Evolutionary conservation across 768 basidiomycete genomes (phyloP).

Genomic region (Xerocomellus dryophilus): DNA sequence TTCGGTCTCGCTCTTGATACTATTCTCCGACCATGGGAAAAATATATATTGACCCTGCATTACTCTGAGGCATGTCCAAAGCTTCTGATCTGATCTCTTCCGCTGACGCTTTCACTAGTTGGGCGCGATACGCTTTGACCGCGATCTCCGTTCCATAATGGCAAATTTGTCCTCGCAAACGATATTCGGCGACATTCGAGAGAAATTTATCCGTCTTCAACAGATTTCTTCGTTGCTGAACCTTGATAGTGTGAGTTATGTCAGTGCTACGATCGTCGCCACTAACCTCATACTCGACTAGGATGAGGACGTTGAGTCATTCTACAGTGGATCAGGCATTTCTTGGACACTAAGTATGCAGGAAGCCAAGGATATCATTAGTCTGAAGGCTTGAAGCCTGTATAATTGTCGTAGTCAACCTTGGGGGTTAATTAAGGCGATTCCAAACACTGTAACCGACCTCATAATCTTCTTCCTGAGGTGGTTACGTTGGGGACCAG

Average conservation of each 20-base stretch:
- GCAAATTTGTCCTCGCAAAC: constrained; percentile 86
- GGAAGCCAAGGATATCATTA: constrained; percentile 71
- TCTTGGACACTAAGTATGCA: constrained; percentile 78
- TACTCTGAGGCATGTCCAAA: constrained; percentile 73
- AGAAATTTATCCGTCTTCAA: constrained; percentile 88
- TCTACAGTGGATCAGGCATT: constrained; percentile 91
- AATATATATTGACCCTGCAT: constrained; percentile 70
- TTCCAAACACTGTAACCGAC: not conserved
- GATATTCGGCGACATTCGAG: constrained; percentile 83
- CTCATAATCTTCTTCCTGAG: not conserved
- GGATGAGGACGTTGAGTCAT: constrained; percentile 95
- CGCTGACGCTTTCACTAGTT: constrained; percentile 48
- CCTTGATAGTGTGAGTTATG: constrained; percentile 59
- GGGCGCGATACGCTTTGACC: constrained; percentile 93
- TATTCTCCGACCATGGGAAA: constrained; percentile 95
- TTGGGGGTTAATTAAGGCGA: not conserved
- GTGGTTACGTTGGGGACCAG: too few species aligned
- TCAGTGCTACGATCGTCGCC: not conserved
- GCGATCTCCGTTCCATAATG: constrained; percentile 81
- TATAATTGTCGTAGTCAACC: not conserved
- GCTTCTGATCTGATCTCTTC: not conserved
- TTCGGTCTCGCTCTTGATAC: constrained; percentile 84
- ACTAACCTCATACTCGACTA: constrained; percentile 29
- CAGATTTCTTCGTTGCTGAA: constrained; percentile 92
- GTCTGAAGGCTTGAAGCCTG: constrained; percentile 44